Percentiles rank a stretch among this genome's conserved stretches.
Conservation (phyloP, 73 alveolate species). For the Stentor coeruleus region DNA sequence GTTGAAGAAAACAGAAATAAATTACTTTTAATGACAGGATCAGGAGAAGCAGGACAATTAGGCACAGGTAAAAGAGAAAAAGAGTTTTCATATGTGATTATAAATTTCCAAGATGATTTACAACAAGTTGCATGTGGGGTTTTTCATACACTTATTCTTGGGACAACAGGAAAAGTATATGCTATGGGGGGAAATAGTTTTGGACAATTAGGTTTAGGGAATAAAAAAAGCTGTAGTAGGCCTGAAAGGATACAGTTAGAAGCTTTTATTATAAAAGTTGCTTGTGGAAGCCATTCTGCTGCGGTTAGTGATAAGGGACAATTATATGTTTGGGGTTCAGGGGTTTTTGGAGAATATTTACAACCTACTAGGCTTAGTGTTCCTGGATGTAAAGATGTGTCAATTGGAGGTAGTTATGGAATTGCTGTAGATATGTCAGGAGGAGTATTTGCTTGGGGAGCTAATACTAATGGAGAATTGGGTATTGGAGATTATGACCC, state of each 20-base stretch:
- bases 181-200: constrained; percentile 62
- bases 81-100: constrained; percentile 34
- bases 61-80: constrained; percentile 43
- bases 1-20: constrained; percentile 41
- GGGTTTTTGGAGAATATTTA: constrained; percentile 47
- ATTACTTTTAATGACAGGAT: constrained; percentile 54
- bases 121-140: constrained; percentile 58
- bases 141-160: constrained; percentile 46
- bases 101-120: constrained; percentile 33
- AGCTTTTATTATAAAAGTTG: constrained; percentile 35
- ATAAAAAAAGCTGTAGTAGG: constrained; percentile 33
- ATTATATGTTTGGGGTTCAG: constrained; percentile 47
- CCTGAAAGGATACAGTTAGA: constrained; percentile 36
- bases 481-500: constrained; percentile 45
- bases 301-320: constrained; percentile 36
- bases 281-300: constrained; percentile 58
- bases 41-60: constrained; percentile 57
- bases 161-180: constrained; percentile 40
- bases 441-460: constrained; percentile 45
- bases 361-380: constrained; percentile 30
- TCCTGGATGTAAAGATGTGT: constrained; percentile 31
- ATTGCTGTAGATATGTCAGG: constrained; percentile 36
- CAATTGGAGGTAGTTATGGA: constrained; percentile 37
- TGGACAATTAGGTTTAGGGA: constrained; percentile 70
- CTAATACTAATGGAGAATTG: constrained; percentile 44